Evolutionary conservation across 768 basidiomycete species (phyloP).

Genomic region (Leccinum longicurvipes): DNA sequence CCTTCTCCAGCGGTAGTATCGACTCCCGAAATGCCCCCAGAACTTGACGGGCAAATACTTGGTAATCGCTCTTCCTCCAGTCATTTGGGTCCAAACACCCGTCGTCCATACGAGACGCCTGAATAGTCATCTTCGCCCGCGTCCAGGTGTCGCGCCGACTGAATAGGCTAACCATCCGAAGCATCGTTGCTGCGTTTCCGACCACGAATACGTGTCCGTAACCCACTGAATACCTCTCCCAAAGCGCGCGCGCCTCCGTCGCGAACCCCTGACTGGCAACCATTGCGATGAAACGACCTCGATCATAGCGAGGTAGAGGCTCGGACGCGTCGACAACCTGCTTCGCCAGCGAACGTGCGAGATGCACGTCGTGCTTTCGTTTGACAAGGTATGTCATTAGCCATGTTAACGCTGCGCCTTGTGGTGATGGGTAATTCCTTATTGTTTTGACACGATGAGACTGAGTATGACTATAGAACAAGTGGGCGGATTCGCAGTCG

Average conservation of each 20-base stretch:
- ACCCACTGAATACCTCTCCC: slow-evolving; percentile 52
- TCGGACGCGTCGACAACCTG: slow-evolving; percentile 44
- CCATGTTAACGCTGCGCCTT: slow-evolving; percentile 44
- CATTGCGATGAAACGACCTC: slow-evolving; percentile 48
- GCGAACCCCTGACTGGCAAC: slow-evolving; percentile 48
- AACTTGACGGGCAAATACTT: slow-evolving; percentile 45
- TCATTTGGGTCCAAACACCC: neutral
- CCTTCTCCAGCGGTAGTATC: slow-evolving; percentile 47
- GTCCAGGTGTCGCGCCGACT: slow-evolving; percentile 21
- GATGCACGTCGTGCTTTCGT: slow-evolving; percentile 39
- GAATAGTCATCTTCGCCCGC: slow-evolving; percentile 5
- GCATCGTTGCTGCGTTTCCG: slow-evolving; percentile 40
- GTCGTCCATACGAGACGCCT: neutral
- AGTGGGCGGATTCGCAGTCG: slow-evolving; percentile 35
- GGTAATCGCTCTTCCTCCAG: slow-evolving; percentile 10
- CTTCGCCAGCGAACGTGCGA: slow-evolving; percentile 46
- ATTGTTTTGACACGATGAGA: slow-evolving; percentile 26
- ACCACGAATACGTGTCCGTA: slow-evolving; percentile 39
- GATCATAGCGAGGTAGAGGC: slow-evolving; percentile 40
- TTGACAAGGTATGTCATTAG: slow-evolving; percentile 46
- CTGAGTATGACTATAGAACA: slow-evolving; percentile 48
- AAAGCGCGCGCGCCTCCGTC: slow-evolving; percentile 48
- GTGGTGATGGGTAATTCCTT: slow-evolving; percentile 51
- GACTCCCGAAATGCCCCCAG: slow-evolving; percentile 39
- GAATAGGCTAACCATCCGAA: slow-evolving; percentile 45